phyloP scores from a whole-genome alignment of 1,284 basidiomycete genomes.

The Cutaneotrichosporon sp. region DNA sequence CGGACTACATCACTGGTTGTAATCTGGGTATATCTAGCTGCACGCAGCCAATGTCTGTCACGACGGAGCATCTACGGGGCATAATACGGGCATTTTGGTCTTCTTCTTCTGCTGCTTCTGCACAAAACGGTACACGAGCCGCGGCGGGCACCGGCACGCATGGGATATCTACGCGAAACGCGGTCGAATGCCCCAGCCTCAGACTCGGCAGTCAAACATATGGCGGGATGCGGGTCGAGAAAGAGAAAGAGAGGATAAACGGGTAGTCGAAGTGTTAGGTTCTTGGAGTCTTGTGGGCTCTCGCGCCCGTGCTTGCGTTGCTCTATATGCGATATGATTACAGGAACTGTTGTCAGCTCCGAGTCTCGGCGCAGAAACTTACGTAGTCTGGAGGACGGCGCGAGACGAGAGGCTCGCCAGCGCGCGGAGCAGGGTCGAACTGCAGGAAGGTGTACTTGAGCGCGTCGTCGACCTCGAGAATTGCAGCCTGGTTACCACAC shows the following conservation, averaged over 20 bases:
- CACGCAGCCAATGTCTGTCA: not conserved
- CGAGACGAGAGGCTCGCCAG: slow-evolving; percentile 95
- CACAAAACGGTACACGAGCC: not conserved
- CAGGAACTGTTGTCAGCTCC: slow-evolving; percentile 2
- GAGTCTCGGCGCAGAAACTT: not conserved
- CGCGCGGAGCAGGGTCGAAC: slow-evolving; percentile 97
- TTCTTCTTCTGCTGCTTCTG: slow-evolving; percentile 5
- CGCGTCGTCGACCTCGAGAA: slow-evolving; percentile 97
- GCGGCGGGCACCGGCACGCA: not conserved
- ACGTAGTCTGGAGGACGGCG: slow-evolving; percentile 98
- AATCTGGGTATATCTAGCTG: slow-evolving; percentile 5
- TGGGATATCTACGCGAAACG: too few species aligned
- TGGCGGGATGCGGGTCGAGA: not conserved
- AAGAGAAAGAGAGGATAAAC: not conserved
- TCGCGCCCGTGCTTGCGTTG: not conserved
- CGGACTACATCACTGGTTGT: slow-evolving; percentile 4
- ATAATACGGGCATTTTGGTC: not conserved
- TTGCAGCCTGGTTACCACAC: slow-evolving; percentile 98
- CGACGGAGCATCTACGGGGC: not conserved
- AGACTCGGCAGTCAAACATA: not conserved
- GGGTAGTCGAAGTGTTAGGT: not conserved
- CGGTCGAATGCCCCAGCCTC: not conserved
- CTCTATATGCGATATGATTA: slow-evolving; percentile 6
- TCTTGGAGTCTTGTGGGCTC: not conserved
- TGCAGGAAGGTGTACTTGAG: slow-evolving; percentile 67